phyloP scores from a whole-genome alignment of 257 asterid genomes.

The Paraleonurus japonicus region DNA sequence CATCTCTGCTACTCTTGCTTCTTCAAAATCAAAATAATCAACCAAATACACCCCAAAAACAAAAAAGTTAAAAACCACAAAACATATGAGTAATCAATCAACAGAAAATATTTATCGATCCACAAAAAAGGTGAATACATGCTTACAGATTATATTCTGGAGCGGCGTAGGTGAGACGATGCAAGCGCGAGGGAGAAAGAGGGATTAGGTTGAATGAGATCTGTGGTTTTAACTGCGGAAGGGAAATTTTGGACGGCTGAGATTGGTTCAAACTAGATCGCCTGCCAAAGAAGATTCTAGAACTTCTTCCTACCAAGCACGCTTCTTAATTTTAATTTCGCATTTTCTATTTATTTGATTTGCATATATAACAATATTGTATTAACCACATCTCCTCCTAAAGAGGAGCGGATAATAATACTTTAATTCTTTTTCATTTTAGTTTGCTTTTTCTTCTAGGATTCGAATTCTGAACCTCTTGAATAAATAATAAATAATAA shows the following conservation, averaged over 20 bases:
- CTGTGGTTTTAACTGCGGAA: conserved; percentile 31
- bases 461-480: too few species aligned
- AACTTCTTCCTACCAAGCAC: conserved; percentile 3
- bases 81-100: background rate
- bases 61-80: background rate
- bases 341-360: background rate
- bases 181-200: conserved; percentile 26
- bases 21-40: conserved; percentile 15
- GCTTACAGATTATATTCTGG: conserved; percentile 28
- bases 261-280: conserved; percentile 32
- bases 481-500: too few species aligned
- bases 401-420: too few species aligned
- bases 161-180: conserved; percentile 25
- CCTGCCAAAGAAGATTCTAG: conserved; percentile 27
- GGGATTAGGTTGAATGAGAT: conserved; percentile 15
- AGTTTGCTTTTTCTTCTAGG: too few species aligned
- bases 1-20: conserved; percentile 44
- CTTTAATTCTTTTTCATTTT: too few species aligned
- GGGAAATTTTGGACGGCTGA: conserved; percentile 35
- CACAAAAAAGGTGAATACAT: conserved; percentile 3
- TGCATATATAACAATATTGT: background rate
- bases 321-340: conserved; percentile 6
- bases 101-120: conserved; percentile 21
- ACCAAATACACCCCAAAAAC: background rate
- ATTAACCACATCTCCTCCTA: too few species aligned